Evolutionary conservation across 768 basidiomycete species (phyloP), one percentile per base, ranked within the genome.

Genomic region (Clavulina sp.): DNA sequence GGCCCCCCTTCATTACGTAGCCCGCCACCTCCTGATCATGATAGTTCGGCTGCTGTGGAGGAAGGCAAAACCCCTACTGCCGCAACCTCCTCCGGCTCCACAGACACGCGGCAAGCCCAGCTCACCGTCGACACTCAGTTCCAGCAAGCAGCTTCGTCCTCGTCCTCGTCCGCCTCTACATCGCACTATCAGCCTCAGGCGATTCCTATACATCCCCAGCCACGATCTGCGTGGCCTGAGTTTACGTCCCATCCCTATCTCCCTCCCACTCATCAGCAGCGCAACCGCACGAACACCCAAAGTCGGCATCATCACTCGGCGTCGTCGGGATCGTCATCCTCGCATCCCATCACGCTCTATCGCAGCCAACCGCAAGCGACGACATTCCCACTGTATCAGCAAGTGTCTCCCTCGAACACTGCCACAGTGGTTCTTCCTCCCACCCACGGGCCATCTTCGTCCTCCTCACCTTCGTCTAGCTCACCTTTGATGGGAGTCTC

Each of bases 251-350:
- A n/a, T n/a, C n/a, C n/a, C n/a, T n/a, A n/a, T n/a, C n/a, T n/a
- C n/a, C n/a, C n/a, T n/a, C n/a, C n/a, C n/a, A n/a, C n/a, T n/a
- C n/a, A n/a, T n/a, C n/a, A n/a, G n/a, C n/a, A n/a, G n/a, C n/a
- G n/a, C n/a, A n/a, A n/a, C n/a, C n/a, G n/a, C n/a, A n/a, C n/a
- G n/a, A n/a, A 13, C 26, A 16, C 13, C 26, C 43, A 9, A 26
- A 9, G 9, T 28, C 43, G 43, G 26, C 43, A 46, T 46, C 26
- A 46, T 13, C 43, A 46, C 24, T 46, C 43, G 52, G 58, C 66
- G 29, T 75, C 77, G 57, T 67, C 72, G 18, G 66, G 69, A 36
- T 76, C 75, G 3, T 70, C 41, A 29, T 41, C 16, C 33, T 48
- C 18, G 23, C 36, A 7, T 23, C 30, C n/a, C 21, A 24, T 47